Evolutionary conservation across 116 monocot species (phyloP).

Genomic region (Zostera marina): DNA sequence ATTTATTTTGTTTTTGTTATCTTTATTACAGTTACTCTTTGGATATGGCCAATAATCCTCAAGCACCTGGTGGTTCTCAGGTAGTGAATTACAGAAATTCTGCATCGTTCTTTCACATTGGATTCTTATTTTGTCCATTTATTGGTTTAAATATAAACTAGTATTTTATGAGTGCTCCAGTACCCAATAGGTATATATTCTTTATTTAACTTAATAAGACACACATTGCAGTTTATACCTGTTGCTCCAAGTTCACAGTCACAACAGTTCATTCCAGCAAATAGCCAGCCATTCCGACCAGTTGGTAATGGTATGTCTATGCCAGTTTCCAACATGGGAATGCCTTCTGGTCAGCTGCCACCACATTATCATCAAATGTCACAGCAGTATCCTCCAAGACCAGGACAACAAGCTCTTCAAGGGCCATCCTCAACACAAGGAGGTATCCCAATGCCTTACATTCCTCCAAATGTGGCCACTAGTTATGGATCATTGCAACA

Average conservation of each 20-base stretch:
- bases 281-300: constrained; percentile 42
- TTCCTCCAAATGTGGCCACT: constrained; percentile 35
- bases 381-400: constrained; percentile 33
- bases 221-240: constrained; percentile 55
- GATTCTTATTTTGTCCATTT: no score
- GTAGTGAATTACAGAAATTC: not conserved
- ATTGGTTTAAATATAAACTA: no score
- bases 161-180: no score
- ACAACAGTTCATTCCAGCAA: constrained; percentile 42
- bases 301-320: constrained; percentile 32
- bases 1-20: not conserved
- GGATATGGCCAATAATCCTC: not conserved
- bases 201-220: not conserved
- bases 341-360: constrained; percentile 36
- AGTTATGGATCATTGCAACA: constrained; percentile 25
- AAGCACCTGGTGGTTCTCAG: not conserved
- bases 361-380: constrained; percentile 29
- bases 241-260: constrained; percentile 40
- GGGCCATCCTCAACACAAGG: constrained; percentile 37
- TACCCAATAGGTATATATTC: not conserved
- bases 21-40: not conserved
- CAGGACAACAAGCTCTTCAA: constrained; percentile 32
- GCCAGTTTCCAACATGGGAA: constrained; percentile 28
- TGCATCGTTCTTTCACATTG: not conserved
- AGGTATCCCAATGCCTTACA: constrained; percentile 39